Base-by-base conservation (phyloP, 176 grass and related monocot species). In the Tillandsia fasciculata region DNA sequence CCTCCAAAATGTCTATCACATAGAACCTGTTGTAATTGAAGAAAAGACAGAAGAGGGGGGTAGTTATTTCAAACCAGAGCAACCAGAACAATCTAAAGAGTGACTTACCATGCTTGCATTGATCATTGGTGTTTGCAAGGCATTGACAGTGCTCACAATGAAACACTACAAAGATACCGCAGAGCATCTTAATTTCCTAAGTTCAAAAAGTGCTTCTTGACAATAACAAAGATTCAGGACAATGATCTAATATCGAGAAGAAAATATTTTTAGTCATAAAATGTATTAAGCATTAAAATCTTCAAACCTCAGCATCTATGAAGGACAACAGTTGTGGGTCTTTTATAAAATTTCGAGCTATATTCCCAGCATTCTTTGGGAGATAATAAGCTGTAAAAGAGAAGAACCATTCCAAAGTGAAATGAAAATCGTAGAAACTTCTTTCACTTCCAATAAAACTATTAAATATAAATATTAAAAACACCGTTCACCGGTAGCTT, bases 1-100 rank as follows among this genome's bases (percentile, higher is more conserved):
- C 92, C 88, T 61, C 88, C 92, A 70, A 90, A 96, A 80, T 96
- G 89, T 72, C 93, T 92, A 84, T 96, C 89, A 74, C 93, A 92
- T 66, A 96, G 81, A 64, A 96, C 93, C 89, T 96, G 79, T 76
- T 76, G 77, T 67, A 49, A 57, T 73, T 67, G 70, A 75, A 83
- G 71, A 87, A 64, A 85, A 75, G 33, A 70, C 65, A 81, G 70
- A 15, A 54, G 29, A 53, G 11, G 51, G 51, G 84, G 26, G 26
- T 17, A 23, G 13, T 26, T 13, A 51, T 74, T 42, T 70, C 22
- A 52, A 82, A 53, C 65, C 64, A 24, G 33, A 58, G 12, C 57
- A 76, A 74, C 2, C 59, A 29, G 54, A 28, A 48, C 17, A 63
- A 20, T 22, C 56, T 50, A 63, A 80, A 3, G 56, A 82, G 57